A percentile compares a stretch with the other conserved stretches of the same genome.
These are phyloP conservation scores for Calonectria naviculata DNA, from an alignment of 2,329 filamentous ascomycete genomes.

Conservation along the genomic window DNA sequence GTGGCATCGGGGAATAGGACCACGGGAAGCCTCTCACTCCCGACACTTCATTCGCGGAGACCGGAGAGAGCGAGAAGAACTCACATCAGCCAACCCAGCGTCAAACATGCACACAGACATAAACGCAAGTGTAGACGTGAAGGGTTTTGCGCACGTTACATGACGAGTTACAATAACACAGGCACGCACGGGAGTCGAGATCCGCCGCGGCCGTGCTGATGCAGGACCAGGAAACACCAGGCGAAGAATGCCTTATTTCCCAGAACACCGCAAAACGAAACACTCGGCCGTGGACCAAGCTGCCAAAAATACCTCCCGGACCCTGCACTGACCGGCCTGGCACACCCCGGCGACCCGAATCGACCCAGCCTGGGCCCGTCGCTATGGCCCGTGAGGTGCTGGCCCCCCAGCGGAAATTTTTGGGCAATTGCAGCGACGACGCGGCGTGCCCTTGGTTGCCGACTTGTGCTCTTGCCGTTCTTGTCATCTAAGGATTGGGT, in stretches of 20 bases:
- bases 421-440: neutral
- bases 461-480: neutral
- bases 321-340: neutral
- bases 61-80: neutral
- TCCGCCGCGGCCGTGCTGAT: neutral
- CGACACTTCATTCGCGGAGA: neutral
- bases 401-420: neutral
- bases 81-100: neutral
- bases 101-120: neutral
- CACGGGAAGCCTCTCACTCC: neutral
- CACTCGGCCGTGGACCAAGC: conserved; percentile 5
- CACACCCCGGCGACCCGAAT: neutral
- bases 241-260: neutral
- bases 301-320: conserved; percentile 20
- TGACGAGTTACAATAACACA: neutral
- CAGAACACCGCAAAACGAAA: conserved; percentile 18
- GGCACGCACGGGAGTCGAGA: neutral
- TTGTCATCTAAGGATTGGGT: neutral
- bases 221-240: neutral
- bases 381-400: neutral
- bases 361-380: neutral
- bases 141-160: neutral
- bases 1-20: conserved; percentile 19
- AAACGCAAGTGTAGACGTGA: neutral
- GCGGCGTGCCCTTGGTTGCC: neutral